Evolutionary conservation across 192 early-diverging fungal species (phyloP).

Genomic region (Umbelopsis sp.): DNA sequence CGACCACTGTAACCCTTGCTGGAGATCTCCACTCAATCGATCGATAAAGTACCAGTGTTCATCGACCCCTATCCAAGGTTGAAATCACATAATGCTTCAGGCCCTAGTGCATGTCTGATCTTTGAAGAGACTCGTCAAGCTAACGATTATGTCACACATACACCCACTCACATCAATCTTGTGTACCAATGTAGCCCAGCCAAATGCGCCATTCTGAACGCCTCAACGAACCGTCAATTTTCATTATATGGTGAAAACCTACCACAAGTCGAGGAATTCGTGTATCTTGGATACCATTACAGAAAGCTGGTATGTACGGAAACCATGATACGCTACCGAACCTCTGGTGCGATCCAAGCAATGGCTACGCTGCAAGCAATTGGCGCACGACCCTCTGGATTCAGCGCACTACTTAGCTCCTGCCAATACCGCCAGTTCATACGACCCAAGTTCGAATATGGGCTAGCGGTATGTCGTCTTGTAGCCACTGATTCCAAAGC

Average conservation of each 20-base stretch:
- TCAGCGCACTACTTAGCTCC: not conserved
- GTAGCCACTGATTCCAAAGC: not conserved
- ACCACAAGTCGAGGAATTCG: not conserved
- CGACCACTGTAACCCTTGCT: no score
- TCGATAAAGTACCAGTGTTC: no score
- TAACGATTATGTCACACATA: no score
- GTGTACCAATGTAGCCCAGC: slow-evolving; percentile 21
- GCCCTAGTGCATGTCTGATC: no score
- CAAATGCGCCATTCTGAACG: slow-evolving; percentile 11
- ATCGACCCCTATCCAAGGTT: no score
- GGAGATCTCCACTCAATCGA: no score
- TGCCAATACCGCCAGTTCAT: not conserved
- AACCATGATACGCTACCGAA: not conserved
- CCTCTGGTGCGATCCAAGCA: not conserved
- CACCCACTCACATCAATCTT: not conserved
- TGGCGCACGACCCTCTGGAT: not conserved
- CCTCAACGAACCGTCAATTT: not conserved
- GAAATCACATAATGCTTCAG: no score
- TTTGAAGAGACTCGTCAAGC: no score
- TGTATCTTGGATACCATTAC: slow-evolving; percentile 16
- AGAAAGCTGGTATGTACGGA: not conserved
- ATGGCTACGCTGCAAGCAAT: not conserved
- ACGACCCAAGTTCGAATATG: not conserved
- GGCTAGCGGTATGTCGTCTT: not conserved
- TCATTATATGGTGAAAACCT: slow-evolving; percentile 1